These are phyloP conservation scores for Malus hybrid DNA, from an alignment of 331 rosid species.

Conservation along the genomic window DNA sequence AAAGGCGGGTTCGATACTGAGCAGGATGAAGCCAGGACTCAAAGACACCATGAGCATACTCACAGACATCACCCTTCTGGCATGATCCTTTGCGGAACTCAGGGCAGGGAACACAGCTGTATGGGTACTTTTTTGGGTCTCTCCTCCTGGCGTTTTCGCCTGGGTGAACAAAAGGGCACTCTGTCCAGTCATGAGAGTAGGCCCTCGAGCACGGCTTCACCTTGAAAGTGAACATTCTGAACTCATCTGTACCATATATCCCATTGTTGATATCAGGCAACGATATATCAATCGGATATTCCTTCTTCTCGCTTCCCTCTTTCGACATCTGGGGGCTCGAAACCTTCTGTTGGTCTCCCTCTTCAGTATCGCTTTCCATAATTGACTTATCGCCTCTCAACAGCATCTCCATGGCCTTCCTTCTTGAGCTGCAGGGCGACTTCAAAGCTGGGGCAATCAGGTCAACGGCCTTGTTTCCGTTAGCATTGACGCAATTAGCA, in stretches of 20 bases:
- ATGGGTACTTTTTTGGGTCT: conserved; percentile 93
- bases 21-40: conserved; percentile 99
- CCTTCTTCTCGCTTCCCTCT: conserved; percentile 79
- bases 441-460: conserved; percentile 51
- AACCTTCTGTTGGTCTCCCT: conserved; percentile 36
- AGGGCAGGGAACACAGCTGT: conserved; percentile 96
- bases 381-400: conserved; percentile 40
- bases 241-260: conserved; percentile 75
- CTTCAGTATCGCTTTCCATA: conserved; percentile 23
- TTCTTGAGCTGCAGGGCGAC: conserved; percentile 31
- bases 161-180: conserved; percentile 95
- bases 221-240: conserved; percentile 95
- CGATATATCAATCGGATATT: conserved; percentile 73
- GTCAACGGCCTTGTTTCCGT: conserved; percentile 56
- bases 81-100: conserved; percentile 94
- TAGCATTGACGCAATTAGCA: conserved; percentile 35
- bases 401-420: conserved; percentile 67
- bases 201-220: conserved; percentile 99
- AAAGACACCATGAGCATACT: conserved; percentile 94
- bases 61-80: conserved; percentile 84
- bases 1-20: conserved; percentile 87
- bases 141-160: conserved; percentile 99
- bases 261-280: conserved; percentile 90
- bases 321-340: conserved; percentile 20
- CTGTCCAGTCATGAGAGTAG: conserved; percentile 95